Percentiles rank a stretch among this genome's conserved stretches.
These are phyloP conservation scores for Lanmaoa rubissima DNA, from an alignment of 768 basidiomycete genomes.

Conservation along the genomic window DNA sequence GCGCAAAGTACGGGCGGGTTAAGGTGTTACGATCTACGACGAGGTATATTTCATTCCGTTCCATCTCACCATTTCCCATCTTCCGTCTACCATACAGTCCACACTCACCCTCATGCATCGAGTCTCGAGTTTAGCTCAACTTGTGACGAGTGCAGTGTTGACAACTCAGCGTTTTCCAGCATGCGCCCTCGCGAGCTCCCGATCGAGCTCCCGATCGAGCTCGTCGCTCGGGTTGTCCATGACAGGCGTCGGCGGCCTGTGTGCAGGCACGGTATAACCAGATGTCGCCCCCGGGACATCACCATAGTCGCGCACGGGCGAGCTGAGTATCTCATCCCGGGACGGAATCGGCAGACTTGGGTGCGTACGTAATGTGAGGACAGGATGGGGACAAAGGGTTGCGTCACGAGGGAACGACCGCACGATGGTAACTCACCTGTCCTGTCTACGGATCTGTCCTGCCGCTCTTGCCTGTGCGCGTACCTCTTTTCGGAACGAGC, in stretches of 20 bases:
- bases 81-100: neutral
- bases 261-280: constrained; percentile 50
- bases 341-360: constrained; percentile 73
- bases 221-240: constrained; percentile 86
- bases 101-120: neutral
- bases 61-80: neutral
- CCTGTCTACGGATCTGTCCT: constrained; percentile 73
- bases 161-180: constrained; percentile 34
- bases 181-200: constrained; percentile 78
- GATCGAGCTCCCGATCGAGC: constrained; percentile 78
- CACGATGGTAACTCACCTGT: constrained; percentile 48
- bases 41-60: neutral
- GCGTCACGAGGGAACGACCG: neutral
- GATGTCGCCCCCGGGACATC: constrained; percentile 68
- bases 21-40: neutral
- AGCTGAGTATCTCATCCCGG: constrained; percentile 78
- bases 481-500: constrained; percentile 84
- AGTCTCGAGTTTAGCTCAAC: neutral
- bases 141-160: neutral
- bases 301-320: constrained; percentile 63
- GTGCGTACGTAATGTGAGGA: neutral
- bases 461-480: constrained; percentile 75
- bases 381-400: neutral
- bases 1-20: neutral
- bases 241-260: constrained; percentile 61